A percentile compares a stretch with the other conserved stretches of the same genome.
Conservation (phyloP, 2,329 filamentous ascomycete species). For the Pyricularia grisea region DNA sequence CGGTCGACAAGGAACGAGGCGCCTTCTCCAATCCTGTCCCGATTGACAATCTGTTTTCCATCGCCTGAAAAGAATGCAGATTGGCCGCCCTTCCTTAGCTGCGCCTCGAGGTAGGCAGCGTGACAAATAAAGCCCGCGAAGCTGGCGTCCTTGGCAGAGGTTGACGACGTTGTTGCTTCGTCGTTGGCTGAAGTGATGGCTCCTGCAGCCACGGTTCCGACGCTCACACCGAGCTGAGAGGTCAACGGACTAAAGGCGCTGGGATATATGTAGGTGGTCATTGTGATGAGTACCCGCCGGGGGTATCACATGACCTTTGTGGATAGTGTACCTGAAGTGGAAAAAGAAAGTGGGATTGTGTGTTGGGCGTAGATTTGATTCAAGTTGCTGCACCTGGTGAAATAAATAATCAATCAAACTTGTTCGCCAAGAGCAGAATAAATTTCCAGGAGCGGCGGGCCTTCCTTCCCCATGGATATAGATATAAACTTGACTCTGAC, state of each 20-base stretch:
- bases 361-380: neutral
- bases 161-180: neutral
- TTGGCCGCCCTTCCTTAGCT: conserved; percentile 6
- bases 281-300: neutral
- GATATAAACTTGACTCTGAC: neutral
- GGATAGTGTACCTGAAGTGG: neutral
- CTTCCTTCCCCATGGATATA: neutral
- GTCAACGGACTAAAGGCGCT: conserved; percentile 4
- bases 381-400: neutral
- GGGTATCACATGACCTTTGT: neutral
- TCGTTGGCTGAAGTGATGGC: neutral
- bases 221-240: neutral
- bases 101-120: conserved; percentile 7
- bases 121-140: conserved; percentile 10
- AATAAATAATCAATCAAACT: neutral
- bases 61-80: conserved; percentile 6
- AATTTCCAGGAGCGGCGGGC: neutral
- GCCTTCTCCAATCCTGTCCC: conserved; percentile 7
- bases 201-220: neutral
- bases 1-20: conserved; percentile 9
- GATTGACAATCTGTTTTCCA: conserved; percentile 1
- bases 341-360: neutral
- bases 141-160: conserved; percentile 1
- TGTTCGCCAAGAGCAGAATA: too few relatives aligned
- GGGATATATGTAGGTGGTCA: conserved; percentile 1